phyloP scores from a whole-genome alignment of 108 stramenopile species.

The Pseudonitzschia delicatissima region DNA sequence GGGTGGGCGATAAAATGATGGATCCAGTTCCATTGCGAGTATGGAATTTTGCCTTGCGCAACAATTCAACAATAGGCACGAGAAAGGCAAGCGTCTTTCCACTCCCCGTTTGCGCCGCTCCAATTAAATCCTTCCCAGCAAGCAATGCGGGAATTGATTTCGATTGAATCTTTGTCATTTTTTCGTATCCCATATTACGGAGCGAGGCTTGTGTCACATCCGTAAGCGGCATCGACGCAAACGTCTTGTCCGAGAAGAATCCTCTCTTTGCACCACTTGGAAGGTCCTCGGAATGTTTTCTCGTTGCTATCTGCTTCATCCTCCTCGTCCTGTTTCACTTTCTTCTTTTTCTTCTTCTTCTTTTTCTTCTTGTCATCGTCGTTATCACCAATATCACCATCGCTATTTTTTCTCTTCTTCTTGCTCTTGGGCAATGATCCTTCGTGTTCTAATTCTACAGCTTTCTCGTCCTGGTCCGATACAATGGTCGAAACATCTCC shows the following conservation, averaged over 20 bases:
- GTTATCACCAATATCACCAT: constrained; percentile 14
- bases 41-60: constrained; percentile 88
- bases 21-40: constrained; percentile 94
- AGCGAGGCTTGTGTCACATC: constrained; percentile 84
- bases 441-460: neutral
- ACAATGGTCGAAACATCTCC: constrained; percentile 1
- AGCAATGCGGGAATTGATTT: constrained; percentile 93
- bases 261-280: constrained; percentile 29
- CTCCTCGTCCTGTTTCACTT: neutral
- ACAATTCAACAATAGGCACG: constrained; percentile 90
- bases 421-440: neutral
- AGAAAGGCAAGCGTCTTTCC: constrained; percentile 99
- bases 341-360: constrained; percentile 9
- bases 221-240: constrained; percentile 88
- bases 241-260: constrained; percentile 59
- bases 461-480: constrained; percentile 10
- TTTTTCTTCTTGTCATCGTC: constrained; percentile 15
- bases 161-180: constrained; percentile 96
- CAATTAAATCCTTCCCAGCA: constrained; percentile 94
- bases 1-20: constrained; percentile 95
- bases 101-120: constrained; percentile 96
- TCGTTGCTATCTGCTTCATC: neutral
- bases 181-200: constrained; percentile 49
- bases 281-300: neutral
- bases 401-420: constrained; percentile 26